phyloP scores from a whole-genome alignment of 2,329 filamentous ascomycete genomes.

The Claviceps lovelessii region DNA sequence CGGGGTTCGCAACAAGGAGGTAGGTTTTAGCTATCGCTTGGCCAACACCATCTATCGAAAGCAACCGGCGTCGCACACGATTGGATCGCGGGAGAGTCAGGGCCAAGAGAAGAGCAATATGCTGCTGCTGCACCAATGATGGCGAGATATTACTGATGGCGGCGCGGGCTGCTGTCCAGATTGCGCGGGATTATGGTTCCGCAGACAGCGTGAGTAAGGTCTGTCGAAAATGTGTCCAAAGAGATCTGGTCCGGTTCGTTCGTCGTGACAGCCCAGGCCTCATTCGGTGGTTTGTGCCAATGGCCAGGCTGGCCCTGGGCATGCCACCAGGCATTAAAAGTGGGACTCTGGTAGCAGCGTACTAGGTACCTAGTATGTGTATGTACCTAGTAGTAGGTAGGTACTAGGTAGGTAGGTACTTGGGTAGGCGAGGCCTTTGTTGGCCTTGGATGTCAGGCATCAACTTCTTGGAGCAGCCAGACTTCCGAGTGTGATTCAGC shows the following conservation, averaged over 20 bases:
- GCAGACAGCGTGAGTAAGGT: conserved; percentile 1
- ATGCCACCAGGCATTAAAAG: not conserved
- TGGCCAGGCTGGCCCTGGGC: conserved; percentile 6
- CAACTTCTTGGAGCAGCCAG: not conserved
- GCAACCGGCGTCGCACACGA: not conserved
- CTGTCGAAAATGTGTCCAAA: conserved; percentile 6
- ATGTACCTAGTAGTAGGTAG: too few species aligned
- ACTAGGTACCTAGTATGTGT: too few species aligned
- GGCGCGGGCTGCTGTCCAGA: not conserved
- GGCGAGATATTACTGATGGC: not conserved
- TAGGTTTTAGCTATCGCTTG: not conserved
- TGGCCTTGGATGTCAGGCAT: conserved; percentile 9
- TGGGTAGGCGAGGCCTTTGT: not conserved
- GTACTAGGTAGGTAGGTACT: too few species aligned
- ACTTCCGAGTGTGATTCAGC: too few species aligned
- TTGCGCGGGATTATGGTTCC: not conserved
- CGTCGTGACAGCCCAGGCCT: conserved; percentile 1
- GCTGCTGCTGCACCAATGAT: not conserved
- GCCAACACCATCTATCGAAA: conserved; percentile 3
- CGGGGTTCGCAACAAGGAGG: conserved; percentile 1
- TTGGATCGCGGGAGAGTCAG: not conserved
- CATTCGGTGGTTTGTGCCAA: not conserved
- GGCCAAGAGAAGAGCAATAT: not conserved
- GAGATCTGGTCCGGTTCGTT: not conserved
- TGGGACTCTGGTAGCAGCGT: not conserved